phyloP scores from a whole-genome alignment of 2,329 filamentous ascomycete genomes.

The Scytalidium lignicola region DNA sequence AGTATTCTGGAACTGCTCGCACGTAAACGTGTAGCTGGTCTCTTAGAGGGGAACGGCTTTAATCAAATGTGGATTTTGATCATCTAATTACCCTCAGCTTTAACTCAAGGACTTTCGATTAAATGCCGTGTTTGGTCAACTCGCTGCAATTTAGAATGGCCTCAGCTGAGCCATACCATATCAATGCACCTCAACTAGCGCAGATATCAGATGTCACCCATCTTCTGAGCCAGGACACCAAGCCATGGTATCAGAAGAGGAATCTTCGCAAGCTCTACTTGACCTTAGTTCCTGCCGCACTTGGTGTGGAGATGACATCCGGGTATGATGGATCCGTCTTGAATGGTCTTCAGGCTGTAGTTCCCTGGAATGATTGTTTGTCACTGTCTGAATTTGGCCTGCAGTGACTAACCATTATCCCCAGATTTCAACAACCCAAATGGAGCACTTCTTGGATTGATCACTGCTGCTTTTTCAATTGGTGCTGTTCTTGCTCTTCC shows the following conservation, averaged over 20 bases:
- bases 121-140: too few species aligned
- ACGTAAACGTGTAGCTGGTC: too few species aligned
- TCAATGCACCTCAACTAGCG: background rate
- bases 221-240: slow-evolving; percentile 7
- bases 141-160: background rate
- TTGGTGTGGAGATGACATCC: slow-evolving; percentile 16
- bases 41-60: too few species aligned
- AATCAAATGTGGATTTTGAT: too few species aligned
- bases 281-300: slow-evolving; percentile 8
- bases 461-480: slow-evolving; percentile 39
- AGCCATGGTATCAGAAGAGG: slow-evolving; percentile 18
- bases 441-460: slow-evolving; percentile 33
- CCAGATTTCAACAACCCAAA: slow-evolving; percentile 36
- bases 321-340: slow-evolving; percentile 20
- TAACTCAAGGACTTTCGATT: too few species aligned
- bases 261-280: slow-evolving; percentile 15
- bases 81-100: too few species aligned
- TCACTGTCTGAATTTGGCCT: background rate
- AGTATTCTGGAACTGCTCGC: too few species aligned
- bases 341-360: slow-evolving; percentile 16
- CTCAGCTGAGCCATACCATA: background rate
- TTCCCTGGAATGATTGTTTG: slow-evolving; percentile 5
- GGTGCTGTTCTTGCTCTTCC: slow-evolving; percentile 38
- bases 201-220: background rate
- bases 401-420: background rate